Evolutionary conservation across 495 filamentous ascomycete genomes (phyloP).

Genomic region (Neurospora sp.): DNA sequence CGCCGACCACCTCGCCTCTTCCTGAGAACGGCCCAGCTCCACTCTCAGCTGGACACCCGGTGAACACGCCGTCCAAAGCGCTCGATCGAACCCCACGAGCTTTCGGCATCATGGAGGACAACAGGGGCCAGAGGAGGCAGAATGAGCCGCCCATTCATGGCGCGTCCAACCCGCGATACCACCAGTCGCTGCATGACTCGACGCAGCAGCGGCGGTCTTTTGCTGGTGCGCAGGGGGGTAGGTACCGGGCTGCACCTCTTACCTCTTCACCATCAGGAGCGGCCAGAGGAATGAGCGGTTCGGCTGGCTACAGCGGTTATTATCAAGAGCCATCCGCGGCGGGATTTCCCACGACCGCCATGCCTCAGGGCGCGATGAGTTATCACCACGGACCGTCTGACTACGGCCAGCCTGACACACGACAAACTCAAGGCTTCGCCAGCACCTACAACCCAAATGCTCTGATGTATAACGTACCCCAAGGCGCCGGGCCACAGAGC

Average conservation of each 20-base stretch:
- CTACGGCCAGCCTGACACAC: conserved; percentile 40
- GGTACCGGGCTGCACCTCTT: conserved; percentile 37
- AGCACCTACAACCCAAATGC: conserved; percentile 43
- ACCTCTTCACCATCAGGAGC: conserved; percentile 32
- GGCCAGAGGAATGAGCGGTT: conserved; percentile 30
- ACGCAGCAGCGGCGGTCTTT: conserved; percentile 33
- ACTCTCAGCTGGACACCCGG: conserved; percentile 49
- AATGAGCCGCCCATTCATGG: conserved; percentile 48
- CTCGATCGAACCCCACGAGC: conserved; percentile 35
- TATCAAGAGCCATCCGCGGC: conserved; percentile 42
- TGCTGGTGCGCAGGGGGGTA: conserved; percentile 31
- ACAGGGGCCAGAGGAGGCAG: conserved; percentile 55
- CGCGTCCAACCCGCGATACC: conserved; percentile 34
- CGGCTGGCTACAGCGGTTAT: conserved; percentile 45
- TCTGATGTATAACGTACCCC: conserved; percentile 73
- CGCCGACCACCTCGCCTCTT: conserved; percentile 44
- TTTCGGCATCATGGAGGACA: conserved; percentile 52
- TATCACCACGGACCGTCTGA: conserved; percentile 39
- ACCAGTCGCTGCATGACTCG: conserved; percentile 29
- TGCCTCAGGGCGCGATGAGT: conserved; percentile 39
- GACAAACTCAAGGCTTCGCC: conserved; percentile 38
- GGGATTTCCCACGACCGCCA: conserved; percentile 33
- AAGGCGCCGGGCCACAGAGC: conserved; percentile 47
- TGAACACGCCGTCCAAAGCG: conserved; percentile 28
- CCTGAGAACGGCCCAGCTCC: conserved; percentile 46